phyloP scores from a whole-genome alignment of 2,329 filamentous ascomycete genomes.

The Neoascochyta sp. region DNA sequence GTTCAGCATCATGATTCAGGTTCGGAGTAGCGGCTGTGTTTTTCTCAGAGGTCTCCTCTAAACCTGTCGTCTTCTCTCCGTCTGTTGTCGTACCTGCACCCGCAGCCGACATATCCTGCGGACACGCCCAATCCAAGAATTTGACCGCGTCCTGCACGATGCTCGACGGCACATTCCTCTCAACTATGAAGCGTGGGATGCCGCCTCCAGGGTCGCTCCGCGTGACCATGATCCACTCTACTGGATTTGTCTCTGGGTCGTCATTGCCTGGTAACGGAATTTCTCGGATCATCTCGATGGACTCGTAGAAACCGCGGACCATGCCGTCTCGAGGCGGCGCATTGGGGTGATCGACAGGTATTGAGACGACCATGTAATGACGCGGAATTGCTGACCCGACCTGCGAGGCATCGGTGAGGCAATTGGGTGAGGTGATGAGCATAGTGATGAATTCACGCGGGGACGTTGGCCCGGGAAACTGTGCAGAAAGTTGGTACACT shows the following conservation, averaged over 20 bases:
- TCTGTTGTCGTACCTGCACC: constrained; percentile 19
- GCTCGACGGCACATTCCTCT: constrained; percentile 76
- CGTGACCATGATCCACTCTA: constrained; percentile 94
- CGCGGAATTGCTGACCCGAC: constrained; percentile 49
- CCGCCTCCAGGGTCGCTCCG: constrained; percentile 83
- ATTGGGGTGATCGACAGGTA: constrained; percentile 73
- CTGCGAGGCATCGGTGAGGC: constrained; percentile 48
- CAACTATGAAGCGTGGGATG: constrained; percentile 87
- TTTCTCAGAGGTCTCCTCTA: constrained; percentile 9
- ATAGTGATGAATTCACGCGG: constrained; percentile 84
- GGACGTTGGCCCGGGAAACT: constrained; percentile 84
- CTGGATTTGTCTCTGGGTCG: constrained; percentile 57
- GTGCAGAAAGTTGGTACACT: constrained; percentile 83
- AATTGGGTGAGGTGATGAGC: constrained; percentile 62
- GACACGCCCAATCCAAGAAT: constrained; percentile 74
- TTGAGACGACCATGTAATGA: constrained; percentile 84
- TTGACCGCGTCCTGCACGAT: constrained; percentile 77
- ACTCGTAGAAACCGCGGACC: constrained; percentile 84
- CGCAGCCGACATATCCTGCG: constrained; percentile 35
- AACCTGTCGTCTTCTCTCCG: too few species aligned
- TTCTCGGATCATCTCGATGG: constrained; percentile 85
- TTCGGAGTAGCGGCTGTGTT: constrained; percentile 10
- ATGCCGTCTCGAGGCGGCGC: constrained; percentile 67
- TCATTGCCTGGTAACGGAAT: constrained; percentile 53
- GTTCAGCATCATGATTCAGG: constrained; percentile 14